phyloP scores from a whole-genome alignment of 108 stramenopile species.

The Pseudonitzschia multistriata region DNA sequence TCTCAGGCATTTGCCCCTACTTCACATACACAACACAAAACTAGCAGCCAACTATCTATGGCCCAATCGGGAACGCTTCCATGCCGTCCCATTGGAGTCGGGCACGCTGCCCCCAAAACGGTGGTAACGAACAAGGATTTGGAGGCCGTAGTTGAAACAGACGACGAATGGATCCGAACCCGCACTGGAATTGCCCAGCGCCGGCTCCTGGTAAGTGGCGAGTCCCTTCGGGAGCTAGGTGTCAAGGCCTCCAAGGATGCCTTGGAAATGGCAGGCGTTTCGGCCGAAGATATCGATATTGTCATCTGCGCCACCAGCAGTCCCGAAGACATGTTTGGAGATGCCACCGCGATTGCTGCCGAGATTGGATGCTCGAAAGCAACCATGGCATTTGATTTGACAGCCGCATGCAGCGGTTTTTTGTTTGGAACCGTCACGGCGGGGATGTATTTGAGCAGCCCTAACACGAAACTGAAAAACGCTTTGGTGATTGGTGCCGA shows the following conservation, averaged over 20 bases:
- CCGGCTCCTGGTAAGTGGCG: constrained; percentile 59
- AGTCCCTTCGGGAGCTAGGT: constrained; percentile 49
- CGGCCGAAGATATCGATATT: constrained; percentile 76
- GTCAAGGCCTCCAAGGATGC: constrained; percentile 66
- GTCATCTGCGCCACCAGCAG: constrained; percentile 90
- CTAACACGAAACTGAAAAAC: constrained; percentile 55
- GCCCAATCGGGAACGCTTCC: constrained; percentile 44
- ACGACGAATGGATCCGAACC: constrained; percentile 93
- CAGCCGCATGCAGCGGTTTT: constrained; percentile 96
- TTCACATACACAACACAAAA: background rate
- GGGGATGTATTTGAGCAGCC: constrained; percentile 72
- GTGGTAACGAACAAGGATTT: constrained; percentile 86
- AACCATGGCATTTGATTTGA: constrained; percentile 92
- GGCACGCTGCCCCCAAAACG: constrained; percentile 69
- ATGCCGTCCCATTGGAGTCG: constrained; percentile 85
- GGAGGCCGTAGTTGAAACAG: constrained; percentile 89
- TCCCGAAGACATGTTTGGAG: constrained; percentile 96
- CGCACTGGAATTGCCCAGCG: constrained; percentile 91
- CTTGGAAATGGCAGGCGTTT: constrained; percentile 67
- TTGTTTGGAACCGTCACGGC: constrained; percentile 93
- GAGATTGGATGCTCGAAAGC: constrained; percentile 70
- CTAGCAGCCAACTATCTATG: constrained; percentile 18
- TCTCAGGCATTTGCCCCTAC: background rate
- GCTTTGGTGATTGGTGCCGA: constrained; percentile 92
- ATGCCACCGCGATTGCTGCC: constrained; percentile 84